Conservation (phyloP, 2,329 filamentous ascomycete species). For the Pseudogymnoascus pannorum region DNA sequence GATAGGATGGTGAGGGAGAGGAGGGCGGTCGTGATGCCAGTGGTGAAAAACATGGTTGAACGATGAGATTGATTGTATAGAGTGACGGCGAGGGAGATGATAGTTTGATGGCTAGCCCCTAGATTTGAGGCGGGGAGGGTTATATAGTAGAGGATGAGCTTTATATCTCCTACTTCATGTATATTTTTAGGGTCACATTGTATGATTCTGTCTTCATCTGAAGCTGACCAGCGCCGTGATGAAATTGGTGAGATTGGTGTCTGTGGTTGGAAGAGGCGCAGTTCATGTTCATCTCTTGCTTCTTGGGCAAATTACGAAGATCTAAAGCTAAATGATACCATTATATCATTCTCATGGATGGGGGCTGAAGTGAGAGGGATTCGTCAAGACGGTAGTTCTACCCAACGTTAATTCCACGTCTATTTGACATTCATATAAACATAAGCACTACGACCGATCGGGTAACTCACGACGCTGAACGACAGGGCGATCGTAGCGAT, state of each 20-base stretch:
- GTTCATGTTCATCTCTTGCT: neutral
- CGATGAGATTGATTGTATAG: neutral
- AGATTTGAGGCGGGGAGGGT: neutral
- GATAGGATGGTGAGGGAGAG: neutral
- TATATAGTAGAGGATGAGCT: neutral
- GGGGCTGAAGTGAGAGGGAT: neutral
- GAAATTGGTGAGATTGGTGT: neutral
- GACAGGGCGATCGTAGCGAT: neutral
- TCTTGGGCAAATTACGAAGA: neutral
- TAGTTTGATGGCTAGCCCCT: neutral
- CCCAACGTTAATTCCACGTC: neutral
- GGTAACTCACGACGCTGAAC: neutral
- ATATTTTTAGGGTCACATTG: neutral
- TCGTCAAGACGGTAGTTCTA: neutral
- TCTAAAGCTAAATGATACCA: neutral
- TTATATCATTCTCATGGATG: neutral
- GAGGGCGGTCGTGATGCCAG: neutral
- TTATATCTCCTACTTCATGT: neutral
- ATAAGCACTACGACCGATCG: slow-evolving; percentile 3
- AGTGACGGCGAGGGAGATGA: neutral
- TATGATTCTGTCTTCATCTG: neutral
- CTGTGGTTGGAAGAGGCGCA: neutral
- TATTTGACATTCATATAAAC: neutral
- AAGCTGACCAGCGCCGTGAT: neutral
- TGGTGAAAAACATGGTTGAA: neutral